phyloP scores from a whole-genome alignment of 257 asterid genomes.

The Gynochthodes officinalis region DNA sequence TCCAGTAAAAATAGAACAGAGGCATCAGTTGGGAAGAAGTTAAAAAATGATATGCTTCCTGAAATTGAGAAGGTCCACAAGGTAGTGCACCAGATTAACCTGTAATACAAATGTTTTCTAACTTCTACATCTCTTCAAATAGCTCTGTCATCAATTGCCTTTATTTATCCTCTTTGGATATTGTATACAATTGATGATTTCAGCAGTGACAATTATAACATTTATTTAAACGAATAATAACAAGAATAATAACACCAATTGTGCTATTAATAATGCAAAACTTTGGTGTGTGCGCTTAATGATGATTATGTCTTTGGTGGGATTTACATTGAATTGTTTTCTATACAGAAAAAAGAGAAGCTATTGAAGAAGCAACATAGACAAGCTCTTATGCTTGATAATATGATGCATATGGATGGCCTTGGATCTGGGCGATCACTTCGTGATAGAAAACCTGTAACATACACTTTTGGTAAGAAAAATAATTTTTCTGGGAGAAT shows the following conservation, averaged over 20 bases:
- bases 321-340: constrained; percentile 19
- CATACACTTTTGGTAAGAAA: constrained; percentile 86
- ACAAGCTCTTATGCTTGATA: constrained; percentile 89
- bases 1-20: constrained; percentile 90
- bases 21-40: constrained; percentile 80
- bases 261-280: neutral
- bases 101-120: neutral
- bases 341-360: constrained; percentile 80
- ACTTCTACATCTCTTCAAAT: neutral
- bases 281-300: neutral
- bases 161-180: neutral
- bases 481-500: neutral
- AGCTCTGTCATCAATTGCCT: neutral
- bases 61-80: constrained; percentile 93
- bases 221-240: neutral
- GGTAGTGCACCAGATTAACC: constrained; percentile 38
- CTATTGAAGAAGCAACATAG: constrained; percentile 85
- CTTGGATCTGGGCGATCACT: constrained; percentile 78
- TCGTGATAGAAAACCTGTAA: constrained; percentile 91
- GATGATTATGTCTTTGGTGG: constrained; percentile 9
- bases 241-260: neutral
- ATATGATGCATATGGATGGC: constrained; percentile 69
- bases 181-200: neutral
- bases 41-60: constrained; percentile 79
- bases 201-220: too few relatives aligned